Evolutionary conservation across 164 flowering plant species (phyloP), one percentile per base, ranked within the genome.

Genomic region (Stephania yunnanensis): DNA sequence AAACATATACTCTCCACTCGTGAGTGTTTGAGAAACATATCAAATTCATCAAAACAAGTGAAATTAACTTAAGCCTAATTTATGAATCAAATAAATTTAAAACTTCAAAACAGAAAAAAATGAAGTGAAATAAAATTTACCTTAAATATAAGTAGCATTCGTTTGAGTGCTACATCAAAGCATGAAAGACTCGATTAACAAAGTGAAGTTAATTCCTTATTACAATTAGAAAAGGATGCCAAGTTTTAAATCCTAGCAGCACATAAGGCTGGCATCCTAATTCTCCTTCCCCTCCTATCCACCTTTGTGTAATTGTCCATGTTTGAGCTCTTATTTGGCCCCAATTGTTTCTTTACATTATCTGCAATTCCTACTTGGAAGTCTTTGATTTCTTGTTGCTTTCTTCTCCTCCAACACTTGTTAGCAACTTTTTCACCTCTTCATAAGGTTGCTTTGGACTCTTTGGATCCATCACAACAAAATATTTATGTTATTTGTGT

Each of bases 261-360:
- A 75, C 97, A 92, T 1, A 91, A 84, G 66, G 97, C 97, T 1
- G 97, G 97, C 97, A 92, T 92, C 87, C 97, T 78, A 46, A 92
- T 91, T 53, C 97, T 83, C 63, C 97, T 80, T 0, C 97, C 97
- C 66, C 97, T 82, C 15, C 97, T 95, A 70, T 92, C 97, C 19
- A 92, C 97, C 75, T 92, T 92, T 0, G 91, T 92, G 80, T 92
- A 95, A 29, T 95, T 81, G 74, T 92, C 97, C 44, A 91, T 92
- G 84, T 87, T 92, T 25, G 95, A 90, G 74, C 82, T 87, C 76
- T 92, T 84, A 73, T 89, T 93, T 7, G 96, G 97, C 2, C 87
- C 97, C 64, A 93, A 76, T 71, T 84, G 85, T 77, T 91, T 86
- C 85, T 88, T 73, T 8, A 75, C 76, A 1, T 84, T 87, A 66